phyloP scores from a whole-genome alignment of 2,329 filamentous ascomycete species.

The Cladobotryum protrusum region DNA sequence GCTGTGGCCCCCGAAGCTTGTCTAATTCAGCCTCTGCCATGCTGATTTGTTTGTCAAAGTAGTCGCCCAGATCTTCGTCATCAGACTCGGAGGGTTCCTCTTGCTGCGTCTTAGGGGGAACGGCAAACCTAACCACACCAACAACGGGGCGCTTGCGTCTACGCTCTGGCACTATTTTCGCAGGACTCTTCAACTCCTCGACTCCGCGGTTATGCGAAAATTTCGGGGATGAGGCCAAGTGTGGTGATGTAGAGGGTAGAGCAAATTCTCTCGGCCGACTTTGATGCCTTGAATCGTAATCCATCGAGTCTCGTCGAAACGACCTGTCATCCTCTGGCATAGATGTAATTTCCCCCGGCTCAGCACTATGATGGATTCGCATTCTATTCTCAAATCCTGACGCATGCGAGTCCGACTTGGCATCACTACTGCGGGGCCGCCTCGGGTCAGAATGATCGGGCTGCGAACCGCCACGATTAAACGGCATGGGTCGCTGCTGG shows the following conservation, averaged over 20 bases:
- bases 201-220: background rate
- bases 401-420: slow-evolving; percentile 37
- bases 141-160: slow-evolving; percentile 25
- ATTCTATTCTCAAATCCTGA: slow-evolving; percentile 29
- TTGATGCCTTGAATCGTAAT: background rate
- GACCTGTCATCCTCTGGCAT: slow-evolving; percentile 35
- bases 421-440: slow-evolving; percentile 48
- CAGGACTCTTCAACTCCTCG: background rate
- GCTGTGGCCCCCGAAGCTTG: slow-evolving; percentile 37
- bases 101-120: slow-evolving; percentile 32
- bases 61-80: slow-evolving; percentile 53
- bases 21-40: slow-evolving; percentile 45
- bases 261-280: background rate
- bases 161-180: slow-evolving; percentile 10
- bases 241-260: slow-evolving; percentile 1
- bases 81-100: slow-evolving; percentile 42
- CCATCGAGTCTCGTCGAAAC: slow-evolving; percentile 17
- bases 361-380: slow-evolving; percentile 37
- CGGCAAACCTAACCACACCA: slow-evolving; percentile 31
- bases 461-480: slow-evolving; percentile 31
- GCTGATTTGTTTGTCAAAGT: slow-evolving; percentile 47
- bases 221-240: background rate
- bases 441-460: slow-evolving; percentile 34
- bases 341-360: slow-evolving; percentile 41
- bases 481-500: slow-evolving; percentile 33